Conservation (phyloP, 78 protist species). For the Pigoraptor vietnamica region DNA sequence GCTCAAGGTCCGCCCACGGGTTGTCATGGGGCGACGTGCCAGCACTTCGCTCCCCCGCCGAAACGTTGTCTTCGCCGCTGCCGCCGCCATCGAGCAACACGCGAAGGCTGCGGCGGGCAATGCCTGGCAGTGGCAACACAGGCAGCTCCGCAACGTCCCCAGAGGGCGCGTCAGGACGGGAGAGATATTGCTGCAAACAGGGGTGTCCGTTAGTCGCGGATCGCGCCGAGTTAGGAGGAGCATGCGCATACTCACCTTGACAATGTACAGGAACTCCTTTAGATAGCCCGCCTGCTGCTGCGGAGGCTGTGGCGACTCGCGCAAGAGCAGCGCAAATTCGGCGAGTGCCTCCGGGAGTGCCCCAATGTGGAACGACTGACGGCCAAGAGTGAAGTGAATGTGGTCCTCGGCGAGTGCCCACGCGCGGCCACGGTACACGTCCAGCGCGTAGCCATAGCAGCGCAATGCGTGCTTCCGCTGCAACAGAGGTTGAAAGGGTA, state of each 20-base stretch:
- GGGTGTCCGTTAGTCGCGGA: neutral
- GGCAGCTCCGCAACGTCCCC: neutral
- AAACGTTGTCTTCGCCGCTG: too few species aligned
- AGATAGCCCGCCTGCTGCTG: neutral
- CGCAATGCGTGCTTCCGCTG: constrained; percentile 36
- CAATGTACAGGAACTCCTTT: neutral
- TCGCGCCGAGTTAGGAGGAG: too few species aligned
- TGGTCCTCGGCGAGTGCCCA: constrained; percentile 31
- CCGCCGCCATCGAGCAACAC: neutral
- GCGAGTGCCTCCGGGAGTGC: neutral
- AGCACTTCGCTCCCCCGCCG: neutral
- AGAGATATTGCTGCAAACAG: neutral
- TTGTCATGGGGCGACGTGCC: neutral
- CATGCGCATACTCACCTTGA: neutral
- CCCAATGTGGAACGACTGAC: constrained; percentile 10
- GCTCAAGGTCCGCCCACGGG: neutral
- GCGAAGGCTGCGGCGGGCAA: neutral
- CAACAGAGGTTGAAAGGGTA: neutral
- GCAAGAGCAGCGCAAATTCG: neutral
- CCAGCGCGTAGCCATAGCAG: constrained; percentile 18
- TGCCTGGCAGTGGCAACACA: neutral
- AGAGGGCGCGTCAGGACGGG: neutral
- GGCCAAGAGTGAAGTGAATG: constrained; percentile 22
- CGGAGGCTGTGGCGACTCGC: neutral
- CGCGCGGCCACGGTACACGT: neutral